Evolutionary conservation across 148 eudicot genomes (phyloP).

Genomic region (Heliamphora exappendiculata): DNA sequence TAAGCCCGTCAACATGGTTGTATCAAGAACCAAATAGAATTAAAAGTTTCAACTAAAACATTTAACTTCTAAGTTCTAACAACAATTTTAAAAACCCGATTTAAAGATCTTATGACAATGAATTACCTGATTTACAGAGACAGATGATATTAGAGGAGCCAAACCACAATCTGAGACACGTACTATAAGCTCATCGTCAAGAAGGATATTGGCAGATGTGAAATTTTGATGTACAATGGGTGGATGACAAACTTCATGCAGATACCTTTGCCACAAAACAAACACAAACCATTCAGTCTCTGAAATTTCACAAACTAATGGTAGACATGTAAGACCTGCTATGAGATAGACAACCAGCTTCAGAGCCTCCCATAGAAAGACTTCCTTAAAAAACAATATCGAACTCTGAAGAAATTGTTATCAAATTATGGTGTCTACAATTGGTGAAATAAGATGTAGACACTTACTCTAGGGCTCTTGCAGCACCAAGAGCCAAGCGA

Average conservation of each 20-base stretch:
- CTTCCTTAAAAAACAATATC: background rate
- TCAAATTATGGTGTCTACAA: background rate
- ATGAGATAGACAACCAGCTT: background rate
- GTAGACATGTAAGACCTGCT: background rate
- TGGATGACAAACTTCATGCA: slow-evolving; percentile 81
- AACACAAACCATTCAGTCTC: slow-evolving; percentile 10
- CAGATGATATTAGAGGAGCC: slow-evolving; percentile 48
- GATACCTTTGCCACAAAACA: slow-evolving; percentile 44
- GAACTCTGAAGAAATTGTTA: background rate
- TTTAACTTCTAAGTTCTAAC: background rate
- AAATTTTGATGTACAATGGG: slow-evolving; percentile 74
- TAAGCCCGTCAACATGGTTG: background rate
- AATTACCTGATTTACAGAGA: slow-evolving; percentile 50
- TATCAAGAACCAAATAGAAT: background rate
- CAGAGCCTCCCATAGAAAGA: background rate
- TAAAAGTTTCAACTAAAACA: background rate
- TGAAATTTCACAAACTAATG: background rate
- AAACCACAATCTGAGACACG: slow-evolving; percentile 85
- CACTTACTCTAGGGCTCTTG: slow-evolving; percentile 88
- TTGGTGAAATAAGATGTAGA: background rate
- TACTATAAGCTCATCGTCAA: slow-evolving; percentile 61
- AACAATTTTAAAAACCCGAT: background rate
- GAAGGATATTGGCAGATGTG: slow-evolving; percentile 75
- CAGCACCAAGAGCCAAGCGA: slow-evolving; percentile 83
- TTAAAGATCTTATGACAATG: background rate